Base-by-base conservation (phyloP, 75 land plant genomes). In the Pinus tabuliformis region DNA sequence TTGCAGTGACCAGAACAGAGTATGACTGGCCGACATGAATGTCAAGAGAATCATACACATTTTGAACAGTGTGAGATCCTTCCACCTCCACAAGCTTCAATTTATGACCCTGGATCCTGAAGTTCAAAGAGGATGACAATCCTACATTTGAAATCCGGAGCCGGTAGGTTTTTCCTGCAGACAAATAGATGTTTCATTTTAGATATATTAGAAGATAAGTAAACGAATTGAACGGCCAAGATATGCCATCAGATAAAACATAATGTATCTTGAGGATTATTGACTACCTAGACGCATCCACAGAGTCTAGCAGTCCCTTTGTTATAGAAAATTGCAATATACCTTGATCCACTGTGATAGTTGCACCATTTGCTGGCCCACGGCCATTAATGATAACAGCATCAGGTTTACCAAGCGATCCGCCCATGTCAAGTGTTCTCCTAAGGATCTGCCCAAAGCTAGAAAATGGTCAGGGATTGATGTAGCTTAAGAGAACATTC, bases 111-210 rank as follows among this genome's bases (percentile, higher is more conserved):
- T 91, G 92, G 57, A 96, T 94, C 56, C 97, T 81, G 80, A 96
- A 91, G 83, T 94, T 96, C 14, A 96, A 81, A 12, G 95, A 88
- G 7, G 88, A 79, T 24, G 87, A 24, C 54, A 85, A 16, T 4
- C 99, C 99, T 72, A 96, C 99, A 63, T 96, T 96, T 16, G 92
- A 94, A 28, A 96, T 84, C 74, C 95, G 82, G 59, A 96, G 84
- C 58, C 94, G 81, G 36, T 96, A 96, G 1, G 94, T 96, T 61
- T 88, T 90, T 14, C 91, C 54, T 49, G 54, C 54, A 49, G 12
- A 49, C 9, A 49, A 49, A 49, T 49, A 49, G 54, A 49, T 49
- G 54, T 11, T 3, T 49, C 54, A 49, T 49, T 9, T 49, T 49
- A 49, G 54, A 49, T 49, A 9, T 49, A 49, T 9, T 49, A 49